Conservation (phyloP, 2,329 filamentous ascomycete species). For the Zymoseptoria crescenta region DNA sequence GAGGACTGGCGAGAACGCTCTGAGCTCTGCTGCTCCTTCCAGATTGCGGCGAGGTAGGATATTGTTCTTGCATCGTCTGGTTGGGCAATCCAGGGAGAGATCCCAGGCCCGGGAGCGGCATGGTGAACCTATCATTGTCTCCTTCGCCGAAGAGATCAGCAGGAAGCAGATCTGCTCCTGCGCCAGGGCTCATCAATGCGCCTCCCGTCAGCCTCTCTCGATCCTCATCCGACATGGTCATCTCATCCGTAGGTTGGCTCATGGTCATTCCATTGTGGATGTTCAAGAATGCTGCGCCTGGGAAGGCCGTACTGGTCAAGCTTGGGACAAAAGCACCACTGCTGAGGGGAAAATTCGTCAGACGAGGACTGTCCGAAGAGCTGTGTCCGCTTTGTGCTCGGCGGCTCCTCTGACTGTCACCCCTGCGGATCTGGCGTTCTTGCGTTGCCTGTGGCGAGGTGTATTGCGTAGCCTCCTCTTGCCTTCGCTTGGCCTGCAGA, state of each 20-base stretch:
- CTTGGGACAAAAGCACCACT: slow-evolving; percentile 30
- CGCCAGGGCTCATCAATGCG: slow-evolving; percentile 69
- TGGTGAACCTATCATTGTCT: slow-evolving; percentile 21
- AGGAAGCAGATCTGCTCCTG: slow-evolving; percentile 60
- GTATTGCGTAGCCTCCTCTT: slow-evolving; percentile 23
- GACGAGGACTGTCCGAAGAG: slow-evolving; percentile 23
- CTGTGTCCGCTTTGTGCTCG: slow-evolving; percentile 31
- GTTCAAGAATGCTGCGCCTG: slow-evolving; percentile 45
- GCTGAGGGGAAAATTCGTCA: slow-evolving; percentile 19
- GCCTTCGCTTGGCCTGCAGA: slow-evolving; percentile 23
- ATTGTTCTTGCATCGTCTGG: slow-evolving; percentile 14
- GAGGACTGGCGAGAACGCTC: slow-evolving; percentile 41
- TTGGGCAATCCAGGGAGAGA: slow-evolving; percentile 35
- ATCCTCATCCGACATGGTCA: slow-evolving; percentile 53
- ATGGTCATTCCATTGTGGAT: slow-evolving; percentile 56
- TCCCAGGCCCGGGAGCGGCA: slow-evolving; percentile 28
- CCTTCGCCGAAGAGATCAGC: slow-evolving; percentile 47
- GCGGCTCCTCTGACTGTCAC: slow-evolving; percentile 35
- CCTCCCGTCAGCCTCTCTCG: slow-evolving; percentile 53
- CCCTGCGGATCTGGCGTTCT: slow-evolving; percentile 21
- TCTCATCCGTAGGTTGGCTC: slow-evolving; percentile 35
- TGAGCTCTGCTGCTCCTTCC: slow-evolving; percentile 35
- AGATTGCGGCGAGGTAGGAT: slow-evolving; percentile 38
- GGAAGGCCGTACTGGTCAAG: slow-evolving; percentile 46
- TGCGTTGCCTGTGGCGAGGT: slow-evolving; percentile 18